These are phyloP conservation scores for Phytopythium sindhum DNA, from an alignment of 352 stramenopile genomes.

Conservation along the genomic window DNA sequence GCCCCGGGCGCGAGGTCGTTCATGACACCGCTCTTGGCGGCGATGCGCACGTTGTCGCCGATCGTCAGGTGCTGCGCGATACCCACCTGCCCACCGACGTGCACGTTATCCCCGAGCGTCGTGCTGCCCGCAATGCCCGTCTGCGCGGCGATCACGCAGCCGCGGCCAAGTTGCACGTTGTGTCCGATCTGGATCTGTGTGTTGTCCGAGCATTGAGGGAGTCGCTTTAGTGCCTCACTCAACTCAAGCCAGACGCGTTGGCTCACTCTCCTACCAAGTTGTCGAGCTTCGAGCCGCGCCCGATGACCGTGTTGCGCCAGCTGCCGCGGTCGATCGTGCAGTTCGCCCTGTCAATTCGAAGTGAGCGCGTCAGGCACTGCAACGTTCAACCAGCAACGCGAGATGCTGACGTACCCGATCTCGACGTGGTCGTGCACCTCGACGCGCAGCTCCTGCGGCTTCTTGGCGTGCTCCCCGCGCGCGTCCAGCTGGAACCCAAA, in stretches of 20 bases:
- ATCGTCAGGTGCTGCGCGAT: slow-evolving; percentile 80
- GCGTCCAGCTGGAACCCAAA: slow-evolving; percentile 77
- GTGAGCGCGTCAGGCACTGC: neutral
- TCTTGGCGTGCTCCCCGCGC: slow-evolving; percentile 67
- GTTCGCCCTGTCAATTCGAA: slow-evolving; percentile 44
- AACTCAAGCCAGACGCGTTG: too few relatives aligned
- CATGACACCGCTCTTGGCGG: slow-evolving; percentile 85
- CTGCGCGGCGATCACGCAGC: slow-evolving; percentile 77
- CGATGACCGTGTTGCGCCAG: slow-evolving; percentile 80
- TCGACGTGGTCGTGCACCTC: slow-evolving; percentile 81
- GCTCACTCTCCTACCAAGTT: slow-evolving; percentile 44
- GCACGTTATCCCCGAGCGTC: slow-evolving; percentile 66
- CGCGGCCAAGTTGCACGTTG: slow-evolving; percentile 74
- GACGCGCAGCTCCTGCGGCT: slow-evolving; percentile 73
- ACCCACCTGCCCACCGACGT: slow-evolving; percentile 80
- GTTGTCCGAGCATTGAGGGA: neutral
- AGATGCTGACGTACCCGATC: slow-evolving; percentile 45
- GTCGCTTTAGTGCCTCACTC: neutral
- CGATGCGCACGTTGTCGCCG: slow-evolving; percentile 81
- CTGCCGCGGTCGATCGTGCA: slow-evolving; percentile 79
- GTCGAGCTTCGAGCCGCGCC: slow-evolving; percentile 75
- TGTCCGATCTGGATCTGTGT: slow-evolving; percentile 82
- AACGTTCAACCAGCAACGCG: neutral
- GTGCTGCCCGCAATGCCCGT: slow-evolving; percentile 83
- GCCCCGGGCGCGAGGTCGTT: slow-evolving; percentile 46